Conservation (phyloP, 768 basidiomycete genomes). For the Rhodotorula taiwanensis region DNA sequence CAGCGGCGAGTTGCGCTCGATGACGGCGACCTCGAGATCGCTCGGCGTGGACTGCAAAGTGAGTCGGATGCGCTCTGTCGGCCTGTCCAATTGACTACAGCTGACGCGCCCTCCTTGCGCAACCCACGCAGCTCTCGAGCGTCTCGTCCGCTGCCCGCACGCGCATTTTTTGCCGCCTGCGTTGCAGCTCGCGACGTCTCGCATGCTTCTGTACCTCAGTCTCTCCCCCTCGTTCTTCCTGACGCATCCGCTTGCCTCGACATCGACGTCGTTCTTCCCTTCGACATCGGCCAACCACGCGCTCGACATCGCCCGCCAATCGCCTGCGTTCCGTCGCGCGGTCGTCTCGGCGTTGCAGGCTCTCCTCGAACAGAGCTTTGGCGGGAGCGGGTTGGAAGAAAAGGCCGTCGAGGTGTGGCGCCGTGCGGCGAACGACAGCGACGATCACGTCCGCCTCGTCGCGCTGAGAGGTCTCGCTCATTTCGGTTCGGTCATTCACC, state of each 20-base stretch:
- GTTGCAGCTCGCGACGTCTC: constrained; percentile 32
- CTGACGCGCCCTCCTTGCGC: too few relatives aligned
- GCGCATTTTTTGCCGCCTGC: constrained; percentile 24
- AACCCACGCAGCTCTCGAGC: constrained; percentile 21
- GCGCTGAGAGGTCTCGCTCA: background rate
- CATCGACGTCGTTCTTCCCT: constrained; percentile 29
- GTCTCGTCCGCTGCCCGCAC: constrained; percentile 22
- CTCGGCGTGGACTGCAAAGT: constrained; percentile 24
- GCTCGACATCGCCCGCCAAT: constrained; percentile 23
- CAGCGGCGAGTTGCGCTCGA: constrained; percentile 8
- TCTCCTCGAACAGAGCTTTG: background rate
- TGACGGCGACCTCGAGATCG: constrained; percentile 21
- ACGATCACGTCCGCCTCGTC: constrained; percentile 1
- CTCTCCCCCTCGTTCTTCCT: constrained; percentile 27
- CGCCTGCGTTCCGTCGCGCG: constrained; percentile 3
- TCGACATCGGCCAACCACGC: constrained; percentile 3
- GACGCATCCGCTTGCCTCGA: constrained; percentile 8
- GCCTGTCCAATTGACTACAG: background rate
- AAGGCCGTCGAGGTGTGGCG: constrained; percentile 11
- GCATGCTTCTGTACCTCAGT: constrained; percentile 31
- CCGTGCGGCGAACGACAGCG: background rate
- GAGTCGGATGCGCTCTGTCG: background rate
- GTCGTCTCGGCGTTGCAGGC: constrained; percentile 15
- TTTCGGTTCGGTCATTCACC: background rate
- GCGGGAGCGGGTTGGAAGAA: constrained; percentile 4